phyloP scores from a whole-genome alignment of 371 early-diverging fungal species.

The Haplosporangium sp. region DNA sequence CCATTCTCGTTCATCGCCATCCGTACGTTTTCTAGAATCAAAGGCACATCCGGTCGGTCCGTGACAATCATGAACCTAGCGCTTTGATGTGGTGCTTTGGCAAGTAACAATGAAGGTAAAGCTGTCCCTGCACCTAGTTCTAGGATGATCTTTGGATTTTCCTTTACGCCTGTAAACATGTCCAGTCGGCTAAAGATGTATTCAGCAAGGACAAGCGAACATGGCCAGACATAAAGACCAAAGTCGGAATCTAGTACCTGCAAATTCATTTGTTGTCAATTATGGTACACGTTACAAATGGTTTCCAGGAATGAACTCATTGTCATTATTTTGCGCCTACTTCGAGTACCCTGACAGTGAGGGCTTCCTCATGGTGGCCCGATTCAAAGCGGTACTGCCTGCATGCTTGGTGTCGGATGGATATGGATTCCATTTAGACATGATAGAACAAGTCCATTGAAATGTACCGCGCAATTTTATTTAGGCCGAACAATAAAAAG shows the following conservation, averaged over 20 bases:
- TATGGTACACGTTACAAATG: background rate
- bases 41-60: constrained; percentile 55
- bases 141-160: constrained; percentile 16
- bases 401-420: constrained; percentile 15
- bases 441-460: background rate
- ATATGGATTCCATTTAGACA: background rate
- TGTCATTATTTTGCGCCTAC: constrained; percentile 2
- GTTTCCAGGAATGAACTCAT: background rate
- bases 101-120: constrained; percentile 62
- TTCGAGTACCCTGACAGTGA: constrained; percentile 44
- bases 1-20: constrained; percentile 55
- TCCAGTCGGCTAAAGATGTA: constrained; percentile 57
- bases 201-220: constrained; percentile 62
- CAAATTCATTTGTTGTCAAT: background rate
- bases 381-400: constrained; percentile 25
- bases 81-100: constrained; percentile 27
- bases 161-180: constrained; percentile 16
- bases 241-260: constrained; percentile 65
- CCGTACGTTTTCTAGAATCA: constrained; percentile 57
- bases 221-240: constrained; percentile 71
- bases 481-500: background rate
- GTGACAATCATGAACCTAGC: constrained; percentile 54
- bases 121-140: constrained; percentile 66
- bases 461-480: background rate
- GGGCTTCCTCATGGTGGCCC: background rate